Conservation (phyloP, 2,329 filamentous ascomycete genomes). For the Trichoderma afroharzianum region DNA sequence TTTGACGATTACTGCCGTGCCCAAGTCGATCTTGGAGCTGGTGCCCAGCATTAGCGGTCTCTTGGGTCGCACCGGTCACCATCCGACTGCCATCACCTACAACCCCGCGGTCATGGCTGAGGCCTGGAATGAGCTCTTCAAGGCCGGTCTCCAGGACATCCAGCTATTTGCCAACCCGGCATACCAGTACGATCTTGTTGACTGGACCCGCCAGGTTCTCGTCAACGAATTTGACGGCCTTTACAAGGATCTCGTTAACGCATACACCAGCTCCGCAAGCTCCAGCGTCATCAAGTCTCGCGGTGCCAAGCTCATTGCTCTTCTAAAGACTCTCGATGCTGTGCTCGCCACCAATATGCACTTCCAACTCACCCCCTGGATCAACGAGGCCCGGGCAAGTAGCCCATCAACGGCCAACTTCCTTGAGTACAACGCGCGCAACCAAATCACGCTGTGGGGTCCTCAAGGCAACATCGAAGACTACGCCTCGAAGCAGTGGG, state of each 20-base stretch:
- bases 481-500: constrained; percentile 49
- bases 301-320: constrained; percentile 30
- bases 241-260: constrained; percentile 36
- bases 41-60: constrained; percentile 41
- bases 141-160: constrained; percentile 30
- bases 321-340: constrained; percentile 38
- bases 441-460: constrained; percentile 50
- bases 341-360: constrained; percentile 40
- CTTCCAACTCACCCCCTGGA: constrained; percentile 42
- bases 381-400: constrained; percentile 36
- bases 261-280: constrained; percentile 24
- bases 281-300: constrained; percentile 23
- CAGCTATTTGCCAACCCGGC: constrained; percentile 39
- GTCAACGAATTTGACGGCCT: constrained; percentile 42
- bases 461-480: constrained; percentile 45
- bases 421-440: constrained; percentile 45
- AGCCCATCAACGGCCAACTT: constrained; percentile 29
- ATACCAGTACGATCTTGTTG: constrained; percentile 46
- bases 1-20: constrained; percentile 37
- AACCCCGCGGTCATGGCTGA: constrained; percentile 34
- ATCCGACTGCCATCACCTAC: constrained; percentile 42
- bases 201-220: constrained; percentile 47
- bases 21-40: constrained; percentile 45
- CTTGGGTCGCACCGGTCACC: constrained; percentile 37
- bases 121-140: constrained; percentile 39